Evolutionary conservation across 2,329 filamentous ascomycete species (phyloP), one percentile per base, ranked within the genome.

Genomic region (Pyrenophora seminiperda): DNA sequence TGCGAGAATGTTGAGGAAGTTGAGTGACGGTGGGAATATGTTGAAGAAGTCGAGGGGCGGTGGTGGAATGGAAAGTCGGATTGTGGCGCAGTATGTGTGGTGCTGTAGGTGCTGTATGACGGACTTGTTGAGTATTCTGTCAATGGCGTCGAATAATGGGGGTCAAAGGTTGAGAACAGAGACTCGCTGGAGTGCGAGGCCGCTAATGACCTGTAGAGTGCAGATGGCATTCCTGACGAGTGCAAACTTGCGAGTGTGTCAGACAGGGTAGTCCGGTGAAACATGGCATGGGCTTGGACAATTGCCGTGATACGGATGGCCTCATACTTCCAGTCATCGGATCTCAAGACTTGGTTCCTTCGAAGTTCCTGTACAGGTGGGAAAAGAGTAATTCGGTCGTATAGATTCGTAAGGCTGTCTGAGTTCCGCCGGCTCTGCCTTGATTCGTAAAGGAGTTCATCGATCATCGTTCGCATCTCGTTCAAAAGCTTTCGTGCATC

Each of bases 291-390:
- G 6, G 72, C 68, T 55, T 66, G 66, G 10, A 75, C 53, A 7
- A 69, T 41, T 5, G 65, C 58, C 1, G 67, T 52, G 10, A 74
- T 57, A 0, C 72, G 69, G n/a, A 70, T 58, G 1, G 69, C 69
- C 41, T 75, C 72, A 50, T 73, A 73, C 37, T 54, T 69, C 61
- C 62, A 67, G 33, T 70, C 69, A 5, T 42, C 47, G 9, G 42
- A 11, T 5, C 51, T 65, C 1, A 58, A 38, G 6, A 59, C 43
- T 20, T 54, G 56, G 2, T 34, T 50, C 15, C 45, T 55, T 11
- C 41, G 34, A 2, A 57, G 42, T n/a, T 61, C 47, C 0, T 58
- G 31, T 7, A 58, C 38, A 2, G 61, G 42, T 0, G 49, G 58
- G 33, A 63, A 67, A 6, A 61, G 42, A 1, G 41, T 50, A 4